These are phyloP conservation scores for Oemleria cerasiformis DNA, from an alignment of 306 rosid genomes.

Conservation along the genomic window DNA sequence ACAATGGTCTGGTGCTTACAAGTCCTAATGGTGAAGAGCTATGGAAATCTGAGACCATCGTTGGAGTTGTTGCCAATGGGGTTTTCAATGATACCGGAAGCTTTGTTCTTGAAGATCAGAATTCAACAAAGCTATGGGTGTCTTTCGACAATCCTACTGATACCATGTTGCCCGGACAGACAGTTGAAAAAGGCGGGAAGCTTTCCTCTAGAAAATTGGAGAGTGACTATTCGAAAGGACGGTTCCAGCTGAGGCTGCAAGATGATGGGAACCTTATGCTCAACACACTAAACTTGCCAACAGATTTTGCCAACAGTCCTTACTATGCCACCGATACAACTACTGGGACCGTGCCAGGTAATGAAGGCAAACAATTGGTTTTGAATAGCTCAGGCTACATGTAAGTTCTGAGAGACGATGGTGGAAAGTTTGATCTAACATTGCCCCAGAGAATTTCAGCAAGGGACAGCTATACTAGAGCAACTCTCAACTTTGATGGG, in stretches of 20 bases:
- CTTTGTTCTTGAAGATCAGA: conserved; percentile 7
- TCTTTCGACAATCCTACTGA: conserved; percentile 43
- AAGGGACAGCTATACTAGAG: conserved; percentile 28
- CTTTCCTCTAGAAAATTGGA: conserved; percentile 25
- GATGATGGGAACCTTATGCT: conserved; percentile 18
- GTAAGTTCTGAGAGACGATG: conserved; percentile 32
- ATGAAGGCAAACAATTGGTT: conserved; percentile 26
- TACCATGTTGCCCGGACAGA: conserved; percentile 51
- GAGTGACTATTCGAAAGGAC: conserved; percentile 35
- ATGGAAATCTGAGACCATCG: neutral
- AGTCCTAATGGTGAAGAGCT: conserved; percentile 9
- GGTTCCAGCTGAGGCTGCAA: conserved; percentile 23
- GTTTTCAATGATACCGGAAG: conserved; percentile 20
- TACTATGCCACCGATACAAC: neutral
- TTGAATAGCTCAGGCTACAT: conserved; percentile 37
- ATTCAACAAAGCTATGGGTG: conserved; percentile 32
- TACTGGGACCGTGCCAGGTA: neutral
- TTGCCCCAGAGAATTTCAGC: neutral
- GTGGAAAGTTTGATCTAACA: neutral
- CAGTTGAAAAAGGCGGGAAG: conserved; percentile 10
- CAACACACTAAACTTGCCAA: conserved; percentile 2
- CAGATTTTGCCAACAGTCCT: neutral
- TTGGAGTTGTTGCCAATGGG: conserved; percentile 6
- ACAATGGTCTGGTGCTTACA: conserved; percentile 5
- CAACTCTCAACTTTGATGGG: conserved; percentile 52